Base-by-base conservation (phyloP, 352 stramenopile species). In the Globisporangium camurandrum region DNA sequence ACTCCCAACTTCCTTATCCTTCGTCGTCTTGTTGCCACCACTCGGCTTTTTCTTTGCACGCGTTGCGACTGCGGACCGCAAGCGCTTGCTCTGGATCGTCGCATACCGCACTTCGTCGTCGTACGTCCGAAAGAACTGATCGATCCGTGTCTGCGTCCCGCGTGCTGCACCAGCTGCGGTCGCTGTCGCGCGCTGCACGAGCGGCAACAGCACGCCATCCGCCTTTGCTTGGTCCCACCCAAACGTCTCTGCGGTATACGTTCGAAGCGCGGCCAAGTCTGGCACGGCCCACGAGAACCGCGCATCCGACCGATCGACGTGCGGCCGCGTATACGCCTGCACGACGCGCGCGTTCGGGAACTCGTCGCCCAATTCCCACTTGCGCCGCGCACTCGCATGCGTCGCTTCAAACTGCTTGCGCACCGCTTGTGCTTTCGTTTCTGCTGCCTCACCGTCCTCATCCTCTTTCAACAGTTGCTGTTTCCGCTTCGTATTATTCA, bases 31-130 rank as follows among this genome's bases (percentile, higher is more conserved):
- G n/a, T 45, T 45, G 12, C 8, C 30, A 14, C 30, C 30, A 2
- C 20, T 45, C 10, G 42, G 2, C 8, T 57, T 58, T 12, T 33
- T 36, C 9, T 9, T 37, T 6, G 52, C 51, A 14, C 68, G 56
- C 16, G 66, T 67, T 31, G 71, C 67, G 7, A 97, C 78, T n/a
- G 88, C 89, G 8, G 64, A 78, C 26, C 75, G 75, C 26, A 97
- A 66, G 10, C 91, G 74, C 54, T 96, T 97, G 45, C 85, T 96
- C 34, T 76, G 67, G 45, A 94, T 89, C 52, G 96, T 85, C 2
- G 94, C 95, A 59, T 98, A 98, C 54, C 93, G 95, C 4, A 97
- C 86, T 54, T 96, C 84, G 64, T 98, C 95, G 44, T 98, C 82
- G 64, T 98, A 98, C 20, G 71, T 87, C 56, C 93, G 96, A 57